These are phyloP conservation scores for Xylaria grammica DNA, from an alignment of 495 filamentous ascomycete species.

Conservation along the genomic window DNA sequence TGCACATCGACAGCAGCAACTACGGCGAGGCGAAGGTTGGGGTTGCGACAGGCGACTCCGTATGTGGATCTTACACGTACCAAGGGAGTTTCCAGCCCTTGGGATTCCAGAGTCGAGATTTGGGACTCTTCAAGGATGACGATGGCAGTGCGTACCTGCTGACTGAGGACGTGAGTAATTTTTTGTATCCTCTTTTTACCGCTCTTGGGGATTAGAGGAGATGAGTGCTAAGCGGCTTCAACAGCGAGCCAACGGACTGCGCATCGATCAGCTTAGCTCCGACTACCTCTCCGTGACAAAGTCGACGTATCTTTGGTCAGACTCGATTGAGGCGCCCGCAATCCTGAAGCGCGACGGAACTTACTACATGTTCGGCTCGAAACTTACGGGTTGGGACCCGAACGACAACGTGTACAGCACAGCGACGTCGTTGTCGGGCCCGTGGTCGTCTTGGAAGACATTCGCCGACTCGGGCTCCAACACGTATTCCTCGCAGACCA, in stretches of 20 bases:
- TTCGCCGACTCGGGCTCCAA: conserved; percentile 59
- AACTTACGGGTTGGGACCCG: conserved; percentile 54
- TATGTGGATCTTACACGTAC: conserved; percentile 63
- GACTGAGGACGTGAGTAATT: conserved; percentile 56
- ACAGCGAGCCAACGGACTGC: conserved; percentile 54
- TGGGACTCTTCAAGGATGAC: conserved; percentile 65
- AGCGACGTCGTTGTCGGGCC: conserved; percentile 45
- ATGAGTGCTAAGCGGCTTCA: neutral
- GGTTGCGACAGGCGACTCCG: conserved; percentile 61
- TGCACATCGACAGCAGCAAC: conserved; percentile 68
- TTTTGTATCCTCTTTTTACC: neutral
- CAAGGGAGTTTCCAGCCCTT: conserved; percentile 50
- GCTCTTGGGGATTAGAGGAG: too few species aligned
- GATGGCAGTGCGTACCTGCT: conserved; percentile 67
- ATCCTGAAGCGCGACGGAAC: conserved; percentile 42
- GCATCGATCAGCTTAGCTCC: conserved; percentile 51
- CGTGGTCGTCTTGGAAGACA: conserved; percentile 65
- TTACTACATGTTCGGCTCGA: conserved; percentile 49
- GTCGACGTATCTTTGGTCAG: conserved; percentile 55
- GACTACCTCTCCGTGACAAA: conserved; percentile 57
- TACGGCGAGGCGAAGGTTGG: conserved; percentile 70
- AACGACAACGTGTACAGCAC: conserved; percentile 65
- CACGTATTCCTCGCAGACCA: conserved; percentile 61
- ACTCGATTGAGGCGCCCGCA: conserved; percentile 52
- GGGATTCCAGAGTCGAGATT: conserved; percentile 62